These are phyloP conservation scores for Scheffersomyces coipomensis DNA, from an alignment of 805 yeast species.

Conservation along the genomic window DNA sequence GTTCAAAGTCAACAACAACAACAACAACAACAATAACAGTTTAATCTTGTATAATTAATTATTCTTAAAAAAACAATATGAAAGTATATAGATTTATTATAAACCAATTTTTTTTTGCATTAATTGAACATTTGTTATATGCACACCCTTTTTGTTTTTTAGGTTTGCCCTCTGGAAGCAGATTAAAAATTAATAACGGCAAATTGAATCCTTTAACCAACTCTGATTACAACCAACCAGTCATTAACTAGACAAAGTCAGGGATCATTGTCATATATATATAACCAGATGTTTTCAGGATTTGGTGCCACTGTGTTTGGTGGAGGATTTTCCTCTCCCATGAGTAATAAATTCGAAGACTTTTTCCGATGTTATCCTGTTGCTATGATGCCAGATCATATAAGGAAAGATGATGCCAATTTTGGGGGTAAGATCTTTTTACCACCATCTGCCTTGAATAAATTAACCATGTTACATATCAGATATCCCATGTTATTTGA, in stretches of 20 bases:
- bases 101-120: not conserved
- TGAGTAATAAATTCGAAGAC: conserved; percentile 62
- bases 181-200: too few relatives aligned
- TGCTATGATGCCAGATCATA: conserved; percentile 79
- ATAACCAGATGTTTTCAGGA: conserved; percentile 45
- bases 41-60: too few relatives aligned
- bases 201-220: not conserved
- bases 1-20: conserved; percentile 9
- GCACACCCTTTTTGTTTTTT: not conserved
- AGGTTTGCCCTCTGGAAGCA: too few relatives aligned
- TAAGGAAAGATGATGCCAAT: conserved; percentile 73
- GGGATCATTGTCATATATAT: too few relatives aligned
- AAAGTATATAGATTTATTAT: too few relatives aligned
- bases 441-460: conserved; percentile 90
- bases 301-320: conserved; percentile 41
- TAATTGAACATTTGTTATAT: not conserved
- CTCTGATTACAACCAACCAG: too few relatives aligned
- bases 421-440: conserved; percentile 94
- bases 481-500: conserved; percentile 96
- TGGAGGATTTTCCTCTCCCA: conserved; percentile 19
- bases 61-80: too few relatives aligned
- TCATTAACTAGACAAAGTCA: not conserved
- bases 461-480: conserved; percentile 84
- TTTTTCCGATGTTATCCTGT: conserved; percentile 92
- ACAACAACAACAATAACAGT: not conserved